Base-by-base conservation (phyloP, 163 green algal species). In the Chlorella variabilis region DNA sequence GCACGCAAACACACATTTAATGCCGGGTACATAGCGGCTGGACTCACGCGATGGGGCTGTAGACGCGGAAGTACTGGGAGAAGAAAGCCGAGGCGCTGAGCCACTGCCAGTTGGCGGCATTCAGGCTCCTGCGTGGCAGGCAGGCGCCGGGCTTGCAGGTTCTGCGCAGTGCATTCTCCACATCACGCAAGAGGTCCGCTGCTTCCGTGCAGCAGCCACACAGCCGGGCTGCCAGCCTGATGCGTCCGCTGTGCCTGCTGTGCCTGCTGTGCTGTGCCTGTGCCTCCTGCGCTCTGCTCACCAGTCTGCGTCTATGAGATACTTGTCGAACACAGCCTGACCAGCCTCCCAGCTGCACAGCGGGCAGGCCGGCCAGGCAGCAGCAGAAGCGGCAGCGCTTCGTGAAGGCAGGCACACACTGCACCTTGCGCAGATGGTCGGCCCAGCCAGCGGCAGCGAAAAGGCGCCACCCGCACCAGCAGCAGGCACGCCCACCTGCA, bases 41-140 rank as follows among this genome's bases (percentile, higher is more conserved):
- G n/a, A n/a, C n/a, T n/a, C n/a, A n/a, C n/a, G n/a, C n/a, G n/a
- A 51, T 51, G 36, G 65, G 65, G 65, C 65, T 71, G 90, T 98
- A 98, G 7, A 98, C 94, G 1, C 94, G 79, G 81, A 92, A 94
- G 88, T 96, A 96, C 87, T 97, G 93, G 39, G 87, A 93, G 87
- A 98, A 98, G 81, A 98, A 98, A 36, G 93, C 89, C 5, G 69
- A 91, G 49, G 91, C 91, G 31, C 80, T 93, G 31, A 99, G 91
- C 96, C 96, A 99, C 92, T 98, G 94, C 96, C 96, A 99, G 91
- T 99, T 99, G 86, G 82, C 93, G 63, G 85, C 90, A 83, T 95
- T 93, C 33, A 94, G 80, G 39, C 73, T 61, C 76, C 76, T 82
- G 63, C 21, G 15, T 9, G 4, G 67, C 59, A 41, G 27, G 25